These are phyloP conservation scores for Peronospora farinosa DNA, from an alignment of 352 stramenopile species.

Conservation along the genomic window DNA sequence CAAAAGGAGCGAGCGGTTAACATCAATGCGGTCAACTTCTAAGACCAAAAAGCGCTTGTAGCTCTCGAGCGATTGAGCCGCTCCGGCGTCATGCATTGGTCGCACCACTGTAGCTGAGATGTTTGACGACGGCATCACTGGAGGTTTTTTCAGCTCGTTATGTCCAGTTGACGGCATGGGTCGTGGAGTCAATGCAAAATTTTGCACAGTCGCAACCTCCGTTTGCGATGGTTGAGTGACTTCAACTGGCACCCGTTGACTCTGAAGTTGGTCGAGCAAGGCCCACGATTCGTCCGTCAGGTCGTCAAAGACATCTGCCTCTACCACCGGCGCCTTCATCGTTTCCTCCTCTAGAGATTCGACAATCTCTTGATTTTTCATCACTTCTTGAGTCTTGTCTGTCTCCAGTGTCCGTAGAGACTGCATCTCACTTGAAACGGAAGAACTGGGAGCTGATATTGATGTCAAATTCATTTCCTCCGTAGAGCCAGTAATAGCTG, in stretches of 20 bases:
- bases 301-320: conserved; percentile 48
- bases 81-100: conserved; percentile 6
- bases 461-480: conserved; percentile 10
- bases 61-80: conserved; percentile 16
- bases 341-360: conserved; percentile 5
- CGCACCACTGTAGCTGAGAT: conserved; percentile 18
- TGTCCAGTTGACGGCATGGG: conserved; percentile 22
- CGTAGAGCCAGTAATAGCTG: neutral
- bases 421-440: neutral
- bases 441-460: conserved; percentile 11
- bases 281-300: conserved; percentile 80
- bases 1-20: conserved; percentile 47
- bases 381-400: conserved; percentile 12
- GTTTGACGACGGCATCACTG: conserved; percentile 4
- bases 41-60: conserved; percentile 61
- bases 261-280: conserved; percentile 60
- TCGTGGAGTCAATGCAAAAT: conserved; percentile 23
- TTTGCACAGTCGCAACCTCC: conserved; percentile 26
- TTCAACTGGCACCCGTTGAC: conserved; percentile 32
- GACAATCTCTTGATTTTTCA: conserved; percentile 1
- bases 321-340: conserved; percentile 12
- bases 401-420: conserved; percentile 12
- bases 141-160: conserved; percentile 10
- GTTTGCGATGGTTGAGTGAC: conserved; percentile 19
- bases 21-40: conserved; percentile 50